Conservation (phyloP, 2,329 filamentous ascomycete species). For the Colletotrichum cereale region DNA sequence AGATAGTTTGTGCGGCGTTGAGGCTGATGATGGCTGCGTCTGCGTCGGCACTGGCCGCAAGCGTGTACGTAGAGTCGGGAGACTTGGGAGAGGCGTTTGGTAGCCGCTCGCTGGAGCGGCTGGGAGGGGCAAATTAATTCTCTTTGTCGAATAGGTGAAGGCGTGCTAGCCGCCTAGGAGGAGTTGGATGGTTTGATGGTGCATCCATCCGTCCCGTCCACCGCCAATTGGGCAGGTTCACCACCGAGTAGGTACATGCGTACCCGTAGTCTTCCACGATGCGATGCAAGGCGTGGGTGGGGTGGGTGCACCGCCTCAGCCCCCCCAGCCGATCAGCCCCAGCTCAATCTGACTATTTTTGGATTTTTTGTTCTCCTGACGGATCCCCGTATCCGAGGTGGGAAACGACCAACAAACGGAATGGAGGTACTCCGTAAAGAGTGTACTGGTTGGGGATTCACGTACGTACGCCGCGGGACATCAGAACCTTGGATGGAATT, state of each 20-base stretch:
- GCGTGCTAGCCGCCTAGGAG: background rate
- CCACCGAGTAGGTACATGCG: background rate
- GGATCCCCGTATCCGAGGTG: conserved; percentile 31
- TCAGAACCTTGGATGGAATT: conserved; percentile 26
- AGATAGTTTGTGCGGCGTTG: conserved; percentile 1
- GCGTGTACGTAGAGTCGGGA: background rate
- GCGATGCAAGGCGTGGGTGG: conserved; percentile 24
- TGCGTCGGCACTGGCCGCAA: conserved; percentile 30
- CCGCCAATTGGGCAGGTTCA: background rate
- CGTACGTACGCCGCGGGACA: background rate
- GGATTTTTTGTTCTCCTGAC: conserved; percentile 22
- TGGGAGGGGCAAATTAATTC: background rate
- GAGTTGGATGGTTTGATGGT: background rate
- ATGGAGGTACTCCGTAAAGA: conserved; percentile 1
- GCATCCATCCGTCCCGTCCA: conserved; percentile 3
- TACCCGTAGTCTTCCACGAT: background rate
- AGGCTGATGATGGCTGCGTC: conserved; percentile 27
- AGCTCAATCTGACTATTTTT: conserved; percentile 42
- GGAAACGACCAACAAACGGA: conserved; percentile 7
- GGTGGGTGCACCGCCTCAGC: conserved; percentile 39
- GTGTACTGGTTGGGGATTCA: background rate
- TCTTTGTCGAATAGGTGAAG: conserved; percentile 12
- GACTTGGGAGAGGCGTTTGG: background rate
- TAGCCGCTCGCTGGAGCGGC: background rate
- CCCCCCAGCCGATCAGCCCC: conserved; percentile 40